Conservation (phyloP, 495 filamentous ascomycete genomes). For the Penicillium samsonianum region DNA sequence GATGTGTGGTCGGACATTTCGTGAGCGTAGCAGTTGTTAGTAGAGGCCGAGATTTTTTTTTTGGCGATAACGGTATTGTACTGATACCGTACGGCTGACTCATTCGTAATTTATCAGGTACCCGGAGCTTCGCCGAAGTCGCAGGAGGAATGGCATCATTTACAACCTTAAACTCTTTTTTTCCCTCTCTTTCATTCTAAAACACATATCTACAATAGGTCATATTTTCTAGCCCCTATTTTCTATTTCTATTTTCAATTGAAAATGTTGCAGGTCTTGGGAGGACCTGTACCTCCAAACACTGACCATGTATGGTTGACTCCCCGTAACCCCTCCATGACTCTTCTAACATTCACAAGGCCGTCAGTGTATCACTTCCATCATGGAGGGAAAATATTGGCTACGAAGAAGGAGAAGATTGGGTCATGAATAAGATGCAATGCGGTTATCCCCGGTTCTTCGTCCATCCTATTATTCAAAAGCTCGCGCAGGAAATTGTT, state of each 20-base stretch:
- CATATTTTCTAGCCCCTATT: background rate
- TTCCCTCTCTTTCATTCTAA: slow-evolving; percentile 8
- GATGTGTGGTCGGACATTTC: slow-evolving; percentile 37
- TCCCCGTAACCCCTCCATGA: slow-evolving; percentile 31
- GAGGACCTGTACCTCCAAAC: slow-evolving; percentile 50
- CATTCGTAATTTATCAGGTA: slow-evolving; percentile 20
- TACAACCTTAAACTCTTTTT: slow-evolving; percentile 12
- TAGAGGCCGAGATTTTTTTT: slow-evolving; percentile 25
- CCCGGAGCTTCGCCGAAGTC: slow-evolving; percentile 38
- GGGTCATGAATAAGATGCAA: slow-evolving; percentile 81
- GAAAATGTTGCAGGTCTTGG: slow-evolving; percentile 45
- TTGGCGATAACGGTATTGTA: slow-evolving; percentile 23
- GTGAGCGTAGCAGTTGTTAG: slow-evolving; percentile 1
- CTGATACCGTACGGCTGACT: slow-evolving; percentile 8
- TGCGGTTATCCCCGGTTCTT: slow-evolving; percentile 97
- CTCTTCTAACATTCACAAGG: slow-evolving; percentile 52
- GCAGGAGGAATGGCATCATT: slow-evolving; percentile 21
- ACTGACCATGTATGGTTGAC: slow-evolving; percentile 54
- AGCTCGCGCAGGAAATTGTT: slow-evolving; percentile 69
- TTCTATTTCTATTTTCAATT: slow-evolving; percentile 3
- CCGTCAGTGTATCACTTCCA: slow-evolving; percentile 92
- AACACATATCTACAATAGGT: background rate
- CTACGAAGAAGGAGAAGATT: slow-evolving; percentile 89
- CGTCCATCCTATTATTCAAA: slow-evolving; percentile 79
- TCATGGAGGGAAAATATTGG: slow-evolving; percentile 89